phyloP scores from a whole-genome alignment of 1,139 yeast genomes.

The Debaryomyces fabryi region DNA sequence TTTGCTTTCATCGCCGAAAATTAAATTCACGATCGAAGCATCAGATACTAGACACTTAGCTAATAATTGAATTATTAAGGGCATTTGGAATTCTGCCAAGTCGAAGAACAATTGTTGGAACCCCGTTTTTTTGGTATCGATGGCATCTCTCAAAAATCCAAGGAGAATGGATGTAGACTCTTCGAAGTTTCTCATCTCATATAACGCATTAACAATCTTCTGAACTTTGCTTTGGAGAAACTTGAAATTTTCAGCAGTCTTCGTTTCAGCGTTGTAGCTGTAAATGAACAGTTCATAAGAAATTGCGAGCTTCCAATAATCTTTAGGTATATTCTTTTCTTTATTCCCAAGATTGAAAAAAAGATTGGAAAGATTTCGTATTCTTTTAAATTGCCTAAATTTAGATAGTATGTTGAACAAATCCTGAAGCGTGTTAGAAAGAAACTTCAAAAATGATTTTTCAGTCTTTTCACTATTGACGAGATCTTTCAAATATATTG shows the following conservation, averaged over 20 bases:
- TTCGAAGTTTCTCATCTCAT: conserved; percentile 7
- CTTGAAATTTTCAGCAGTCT: conserved; percentile 14
- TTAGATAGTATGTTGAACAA: conserved; percentile 16
- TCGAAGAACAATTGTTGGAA: conserved; percentile 1
- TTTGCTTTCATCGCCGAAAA: conserved; percentile 7
- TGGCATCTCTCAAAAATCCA: conserved; percentile 5
- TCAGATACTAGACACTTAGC: conserved; percentile 14
- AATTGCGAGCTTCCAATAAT: conserved; percentile 20
- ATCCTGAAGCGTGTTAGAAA: conserved; percentile 5
- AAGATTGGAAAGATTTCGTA: conserved; percentile 33
- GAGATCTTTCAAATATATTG: conserved; percentile 19
- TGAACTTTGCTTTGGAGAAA: conserved; percentile 20
- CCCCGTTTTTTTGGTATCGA: not conserved
- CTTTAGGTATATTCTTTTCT: conserved; percentile 3
- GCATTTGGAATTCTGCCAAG: conserved; percentile 9
- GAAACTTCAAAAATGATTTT: conserved; percentile 6
- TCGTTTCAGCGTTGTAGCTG: conserved; percentile 1
- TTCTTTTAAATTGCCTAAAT: conserved; percentile 29
- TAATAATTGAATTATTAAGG: conserved; percentile 15
- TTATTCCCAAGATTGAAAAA: conserved; percentile 23
- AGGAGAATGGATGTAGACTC: conserved; percentile 8
- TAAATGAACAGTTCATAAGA: conserved; percentile 25
- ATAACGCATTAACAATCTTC: conserved; percentile 19
- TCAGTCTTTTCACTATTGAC: conserved; percentile 9
- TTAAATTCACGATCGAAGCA: not conserved